Base-by-base conservation (phyloP, 2,329 filamentous ascomycete genomes). In the Dothistroma pini region DNA sequence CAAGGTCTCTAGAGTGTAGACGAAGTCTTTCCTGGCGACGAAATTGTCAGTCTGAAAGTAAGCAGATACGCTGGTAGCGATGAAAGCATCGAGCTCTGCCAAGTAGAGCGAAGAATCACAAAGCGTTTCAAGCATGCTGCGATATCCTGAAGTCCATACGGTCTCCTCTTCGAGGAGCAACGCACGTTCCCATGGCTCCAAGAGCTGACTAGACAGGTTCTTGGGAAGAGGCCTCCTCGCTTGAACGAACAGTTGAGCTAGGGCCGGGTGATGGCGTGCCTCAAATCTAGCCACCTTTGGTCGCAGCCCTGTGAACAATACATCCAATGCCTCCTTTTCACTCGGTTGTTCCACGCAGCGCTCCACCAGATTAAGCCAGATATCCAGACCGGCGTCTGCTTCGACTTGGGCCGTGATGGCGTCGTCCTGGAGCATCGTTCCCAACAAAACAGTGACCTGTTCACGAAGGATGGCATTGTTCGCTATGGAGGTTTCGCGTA, bases 211-310 rank as follows among this genome's bases (percentile, higher is more conserved):
- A 4, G 59, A 59, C 11, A 68, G 60, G 11, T 56, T 56, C 32
- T 58, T 35, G 6, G 67, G 67, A 7, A 69, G 58, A 11, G 67
- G 63, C 19, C 61, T 57, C 19, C 63, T 58, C 5, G 63, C 64
- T 35, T 69, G 58, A 19, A 70, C 66, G 47, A 69, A 70, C 16
- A 69, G 57, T 22, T 64, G 63, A 48, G 68, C 67, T 52, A 70
- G 56, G 7, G 54, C 57, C 21, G 67, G 64, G 16, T 66, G 63
- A 56, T 66, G 61, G 6, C 63, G 63, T 25, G 64, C 59, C 44
- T 70, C 68, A 25, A 70, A 66, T 9, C 54, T 51, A 41, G 58
- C 44, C 6, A 62, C 54, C 31, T 60, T 50, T 9, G 56, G 51
- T 14, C 59, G 56, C 11, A 68, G 35, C 11, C 55, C 62, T 6